Evolutionary conservation across 164 flowering plant species (phyloP).

Genomic region (Euptelea pleiosperma): DNA sequence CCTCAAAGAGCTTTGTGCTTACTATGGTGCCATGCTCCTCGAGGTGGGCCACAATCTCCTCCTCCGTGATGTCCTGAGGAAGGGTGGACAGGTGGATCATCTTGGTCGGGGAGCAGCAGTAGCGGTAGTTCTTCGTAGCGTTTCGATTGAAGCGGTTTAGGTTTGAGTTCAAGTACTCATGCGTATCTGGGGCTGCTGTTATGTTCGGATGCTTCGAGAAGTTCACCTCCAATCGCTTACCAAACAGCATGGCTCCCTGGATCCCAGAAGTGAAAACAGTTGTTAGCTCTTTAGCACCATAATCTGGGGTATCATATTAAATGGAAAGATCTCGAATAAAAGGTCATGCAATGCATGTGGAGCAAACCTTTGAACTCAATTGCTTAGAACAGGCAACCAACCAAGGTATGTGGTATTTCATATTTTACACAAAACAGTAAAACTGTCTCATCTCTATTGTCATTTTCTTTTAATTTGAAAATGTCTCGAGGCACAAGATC

Average conservation of each 20-base stretch:
- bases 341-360: too few species aligned
- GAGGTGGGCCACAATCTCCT: slow-evolving; percentile 64
- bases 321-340: too few species aligned
- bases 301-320: too few species aligned
- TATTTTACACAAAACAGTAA: too few species aligned
- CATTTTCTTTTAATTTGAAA: too few species aligned
- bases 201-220: slow-evolving; percentile 85
- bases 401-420: too few species aligned
- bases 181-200: slow-evolving; percentile 81
- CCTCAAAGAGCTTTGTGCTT: slow-evolving; percentile 82
- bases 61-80: slow-evolving; percentile 80
- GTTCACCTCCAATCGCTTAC: slow-evolving; percentile 91
- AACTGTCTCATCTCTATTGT: too few species aligned
- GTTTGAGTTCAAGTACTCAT: slow-evolving; percentile 78
- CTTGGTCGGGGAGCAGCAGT: slow-evolving; percentile 98
- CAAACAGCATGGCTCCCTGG: slow-evolving; percentile 87
- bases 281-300: too few species aligned
- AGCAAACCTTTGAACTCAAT: too few species aligned
- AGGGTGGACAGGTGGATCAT: slow-evolving; percentile 92
- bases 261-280: neutral
- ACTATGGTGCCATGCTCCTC: slow-evolving; percentile 89
- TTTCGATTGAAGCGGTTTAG: slow-evolving; percentile 97
- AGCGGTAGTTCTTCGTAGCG: slow-evolving; percentile 92
- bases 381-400: too few species aligned
- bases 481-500: too few species aligned